Evolutionary conservation across 116 monocot species (phyloP).

Genomic region (Cymodocea nodosa): DNA sequence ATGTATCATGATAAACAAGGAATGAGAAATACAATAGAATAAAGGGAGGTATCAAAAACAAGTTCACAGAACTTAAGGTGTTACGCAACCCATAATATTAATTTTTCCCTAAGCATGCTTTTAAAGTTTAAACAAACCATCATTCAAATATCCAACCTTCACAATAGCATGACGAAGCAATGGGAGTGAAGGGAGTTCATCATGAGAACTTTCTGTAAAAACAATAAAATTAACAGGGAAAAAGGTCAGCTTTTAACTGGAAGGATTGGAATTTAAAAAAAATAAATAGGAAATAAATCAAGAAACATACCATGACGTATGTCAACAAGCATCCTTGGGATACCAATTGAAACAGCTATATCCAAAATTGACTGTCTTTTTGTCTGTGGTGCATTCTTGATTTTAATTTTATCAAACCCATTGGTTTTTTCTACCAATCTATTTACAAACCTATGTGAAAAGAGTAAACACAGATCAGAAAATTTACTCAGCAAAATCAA

Average conservation of each 20-base stretch:
- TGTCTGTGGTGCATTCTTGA: constrained; percentile 41
- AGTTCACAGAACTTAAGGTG: too few relatives aligned
- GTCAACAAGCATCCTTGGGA: constrained; percentile 83
- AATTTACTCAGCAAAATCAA: neutral
- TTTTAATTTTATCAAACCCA: constrained; percentile 15
- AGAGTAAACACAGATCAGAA: neutral
- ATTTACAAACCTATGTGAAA: constrained; percentile 61
- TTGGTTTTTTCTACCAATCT: constrained; percentile 55
- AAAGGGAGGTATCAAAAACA: too few relatives aligned
- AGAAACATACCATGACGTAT: constrained; percentile 79
- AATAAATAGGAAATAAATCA: constrained; percentile 6
- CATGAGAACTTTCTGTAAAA: constrained; percentile 74
- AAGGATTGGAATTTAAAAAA: neutral
- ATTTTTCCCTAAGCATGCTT: too few relatives aligned
- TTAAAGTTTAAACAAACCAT: neutral
- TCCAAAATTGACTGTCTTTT: constrained; percentile 66
- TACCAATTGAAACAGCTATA: constrained; percentile 71
- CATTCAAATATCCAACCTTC: constrained; percentile 37
- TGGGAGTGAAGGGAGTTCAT: constrained; percentile 67
- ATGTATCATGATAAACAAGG: too few relatives aligned
- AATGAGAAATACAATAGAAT: too few relatives aligned
- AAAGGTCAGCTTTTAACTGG: neutral
- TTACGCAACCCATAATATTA: too few relatives aligned
- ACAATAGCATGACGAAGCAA: constrained; percentile 57
- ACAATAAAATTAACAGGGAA: neutral